Conservation (phyloP, 306 rosid species). For the Luffa aegyptiaca region DNA sequence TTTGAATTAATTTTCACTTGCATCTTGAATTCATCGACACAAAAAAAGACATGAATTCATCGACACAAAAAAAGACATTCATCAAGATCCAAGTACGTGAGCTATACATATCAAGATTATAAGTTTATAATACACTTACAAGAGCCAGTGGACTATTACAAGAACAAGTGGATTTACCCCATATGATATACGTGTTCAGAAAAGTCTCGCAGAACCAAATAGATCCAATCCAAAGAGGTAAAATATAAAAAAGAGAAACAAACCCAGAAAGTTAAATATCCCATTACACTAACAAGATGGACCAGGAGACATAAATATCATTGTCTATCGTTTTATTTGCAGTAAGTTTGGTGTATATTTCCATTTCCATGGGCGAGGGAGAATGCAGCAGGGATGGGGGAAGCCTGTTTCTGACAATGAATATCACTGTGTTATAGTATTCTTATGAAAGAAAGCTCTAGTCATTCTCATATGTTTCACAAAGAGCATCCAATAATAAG, state of each 20-base stretch:
- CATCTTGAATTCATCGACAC: too few relatives aligned
- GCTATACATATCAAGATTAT: too few relatives aligned
- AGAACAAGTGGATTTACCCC: too few relatives aligned
- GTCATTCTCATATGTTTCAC: slow-evolving; percentile 1
- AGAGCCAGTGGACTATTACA: too few relatives aligned
- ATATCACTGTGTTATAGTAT: neutral
- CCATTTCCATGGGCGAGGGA: slow-evolving; percentile 14
- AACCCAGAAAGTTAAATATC: neutral
- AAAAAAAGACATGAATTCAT: too few relatives aligned
- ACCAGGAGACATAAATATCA: neutral
- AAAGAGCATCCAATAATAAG: slow-evolving; percentile 12
- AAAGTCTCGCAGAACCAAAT: neutral
- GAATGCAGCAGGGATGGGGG: slow-evolving; percentile 7
- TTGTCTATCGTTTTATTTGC: slow-evolving; percentile 19
- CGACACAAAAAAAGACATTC: too few relatives aligned
- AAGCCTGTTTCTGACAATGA: slow-evolving; percentile 18
- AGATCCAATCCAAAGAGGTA: neutral
- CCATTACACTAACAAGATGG: neutral
- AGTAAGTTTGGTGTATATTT: slow-evolving; percentile 21
- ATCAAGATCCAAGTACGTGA: too few relatives aligned
- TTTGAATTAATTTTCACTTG: too few relatives aligned
- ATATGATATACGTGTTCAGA: too few relatives aligned
- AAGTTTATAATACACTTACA: too few relatives aligned
- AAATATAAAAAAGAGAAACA: neutral
- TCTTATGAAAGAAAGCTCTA: slow-evolving; percentile 14